These are phyloP conservation scores for Tripterygium wilfordii DNA, from an alignment of 177 flowering plant genomes.

Conservation along the genomic window DNA sequence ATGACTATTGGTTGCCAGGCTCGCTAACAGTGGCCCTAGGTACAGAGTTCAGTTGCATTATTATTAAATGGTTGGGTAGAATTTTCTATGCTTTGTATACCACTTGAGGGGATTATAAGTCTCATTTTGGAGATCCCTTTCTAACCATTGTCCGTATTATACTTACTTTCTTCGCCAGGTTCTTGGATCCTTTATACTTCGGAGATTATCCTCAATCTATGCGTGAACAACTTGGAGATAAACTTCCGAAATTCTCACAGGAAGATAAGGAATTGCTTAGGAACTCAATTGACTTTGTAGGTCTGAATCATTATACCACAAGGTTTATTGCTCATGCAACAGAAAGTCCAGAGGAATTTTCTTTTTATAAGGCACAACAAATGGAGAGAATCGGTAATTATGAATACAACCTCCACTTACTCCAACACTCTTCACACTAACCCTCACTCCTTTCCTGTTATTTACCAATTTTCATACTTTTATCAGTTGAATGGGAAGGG, in stretches of 20 bases:
- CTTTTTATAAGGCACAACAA: slow-evolving; percentile 51
- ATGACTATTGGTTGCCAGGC: too few relatives aligned
- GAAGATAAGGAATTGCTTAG: slow-evolving; percentile 55
- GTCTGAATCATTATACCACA: slow-evolving; percentile 85
- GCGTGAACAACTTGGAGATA: slow-evolving; percentile 67
- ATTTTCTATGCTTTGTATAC: too few relatives aligned
- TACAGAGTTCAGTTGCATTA: too few relatives aligned
- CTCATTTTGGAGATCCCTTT: too few relatives aligned
- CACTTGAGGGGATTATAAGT: too few relatives aligned
- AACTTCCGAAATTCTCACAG: slow-evolving; percentile 64
- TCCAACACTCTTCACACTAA: slow-evolving; percentile 2
- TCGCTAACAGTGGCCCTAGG: too few relatives aligned
- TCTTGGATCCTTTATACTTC: slow-evolving; percentile 62
- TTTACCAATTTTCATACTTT: slow-evolving; percentile 4
- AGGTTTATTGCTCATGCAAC: slow-evolving; percentile 52
- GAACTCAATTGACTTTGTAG: slow-evolving; percentile 67
- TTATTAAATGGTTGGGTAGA: too few relatives aligned
- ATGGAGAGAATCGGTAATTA: slow-evolving; percentile 58
- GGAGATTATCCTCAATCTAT: slow-evolving; percentile 81
- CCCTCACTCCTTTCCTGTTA: background rate
- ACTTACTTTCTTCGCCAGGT: slow-evolving; percentile 58
- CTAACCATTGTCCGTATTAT: too few relatives aligned
- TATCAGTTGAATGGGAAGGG: slow-evolving; percentile 56
- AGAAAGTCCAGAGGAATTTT: slow-evolving; percentile 28
- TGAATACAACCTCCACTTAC: background rate